These are phyloP conservation scores for Chionographis japonica DNA, from an alignment of 106 monocot species.

Conservation along the genomic window DNA sequence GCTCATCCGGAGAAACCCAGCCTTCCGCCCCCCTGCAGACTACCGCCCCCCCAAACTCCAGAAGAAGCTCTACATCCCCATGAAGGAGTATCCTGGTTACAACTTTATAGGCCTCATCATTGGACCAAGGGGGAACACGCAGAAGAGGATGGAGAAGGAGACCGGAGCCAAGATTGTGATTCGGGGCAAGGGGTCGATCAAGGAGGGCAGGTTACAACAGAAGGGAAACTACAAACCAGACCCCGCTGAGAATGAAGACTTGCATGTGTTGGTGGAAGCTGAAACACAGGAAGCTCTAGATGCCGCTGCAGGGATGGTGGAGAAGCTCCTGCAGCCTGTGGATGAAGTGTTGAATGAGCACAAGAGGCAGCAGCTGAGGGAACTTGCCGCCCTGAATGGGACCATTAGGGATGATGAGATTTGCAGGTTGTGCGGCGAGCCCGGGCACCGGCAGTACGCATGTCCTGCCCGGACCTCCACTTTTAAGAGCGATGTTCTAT, in stretches of 20 bases:
- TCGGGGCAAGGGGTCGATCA: conserved; percentile 83
- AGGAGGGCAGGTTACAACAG: conserved; percentile 90
- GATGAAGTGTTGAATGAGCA: conserved; percentile 90
- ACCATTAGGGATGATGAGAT: conserved; percentile 94
- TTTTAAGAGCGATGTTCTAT: conserved; percentile 80
- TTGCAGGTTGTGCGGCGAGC: conserved; percentile 83
- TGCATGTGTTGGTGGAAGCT: conserved; percentile 93
- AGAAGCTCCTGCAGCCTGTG: conserved; percentile 85
- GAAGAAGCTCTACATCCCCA: conserved; percentile 95
- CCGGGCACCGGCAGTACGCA: conserved; percentile 85
- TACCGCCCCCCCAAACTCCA: conserved; percentile 93
- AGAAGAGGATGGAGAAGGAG: conserved; percentile 99
- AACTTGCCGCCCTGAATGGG: conserved; percentile 86
- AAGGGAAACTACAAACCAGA: conserved; percentile 84
- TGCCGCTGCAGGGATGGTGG: conserved; percentile 85
- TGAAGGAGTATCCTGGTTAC: conserved; percentile 96
- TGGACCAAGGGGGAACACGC: conserved; percentile 93
- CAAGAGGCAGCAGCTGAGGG: conserved; percentile 87
- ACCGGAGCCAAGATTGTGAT: conserved; percentile 97
- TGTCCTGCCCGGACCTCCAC: conserved; percentile 66
- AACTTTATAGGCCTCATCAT: conserved; percentile 97
- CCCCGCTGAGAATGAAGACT: conserved; percentile 85
- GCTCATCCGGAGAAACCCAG: conserved; percentile 77
- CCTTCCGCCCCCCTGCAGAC: conserved; percentile 89
- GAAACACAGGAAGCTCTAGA: conserved; percentile 86